Evolutionary conservation across 78 protist species (phyloP).

Genomic region (Dictyostelium purpureum): DNA sequence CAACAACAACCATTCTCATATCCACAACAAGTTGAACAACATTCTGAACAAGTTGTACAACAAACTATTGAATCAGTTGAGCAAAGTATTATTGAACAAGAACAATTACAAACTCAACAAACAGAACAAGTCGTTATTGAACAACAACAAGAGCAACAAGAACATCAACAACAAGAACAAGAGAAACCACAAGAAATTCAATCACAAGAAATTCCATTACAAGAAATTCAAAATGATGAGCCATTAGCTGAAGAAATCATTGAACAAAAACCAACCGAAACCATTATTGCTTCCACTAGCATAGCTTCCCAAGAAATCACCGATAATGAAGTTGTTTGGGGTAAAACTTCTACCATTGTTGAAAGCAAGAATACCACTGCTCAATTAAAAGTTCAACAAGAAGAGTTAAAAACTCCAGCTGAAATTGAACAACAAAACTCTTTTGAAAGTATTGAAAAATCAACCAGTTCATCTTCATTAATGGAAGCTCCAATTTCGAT

Average conservation of each 20-base stretch:
- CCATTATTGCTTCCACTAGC: background rate
- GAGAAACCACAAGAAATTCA: background rate
- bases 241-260: background rate
- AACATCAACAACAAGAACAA: background rate
- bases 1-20: constrained; percentile 22
- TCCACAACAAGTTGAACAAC: background rate
- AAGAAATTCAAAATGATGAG: too few relatives aligned
- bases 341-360: too few relatives aligned
- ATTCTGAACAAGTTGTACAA: background rate
- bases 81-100: background rate
- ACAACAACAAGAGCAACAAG: background rate
- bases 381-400: background rate
- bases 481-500: background rate
- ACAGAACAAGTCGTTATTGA: background rate
- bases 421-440: background rate
- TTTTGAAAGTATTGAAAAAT: background rate
- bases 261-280: background rate
- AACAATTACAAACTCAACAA: background rate
- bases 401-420: constrained; percentile 2
- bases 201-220: background rate
- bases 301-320: background rate
- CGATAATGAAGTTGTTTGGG: background rate
- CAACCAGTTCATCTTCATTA: background rate
- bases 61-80: background rate
- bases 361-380: constrained; percentile 10